Conservation (phyloP, 2,329 filamentous ascomycete species). For the Polytolypa hystricis region DNA sequence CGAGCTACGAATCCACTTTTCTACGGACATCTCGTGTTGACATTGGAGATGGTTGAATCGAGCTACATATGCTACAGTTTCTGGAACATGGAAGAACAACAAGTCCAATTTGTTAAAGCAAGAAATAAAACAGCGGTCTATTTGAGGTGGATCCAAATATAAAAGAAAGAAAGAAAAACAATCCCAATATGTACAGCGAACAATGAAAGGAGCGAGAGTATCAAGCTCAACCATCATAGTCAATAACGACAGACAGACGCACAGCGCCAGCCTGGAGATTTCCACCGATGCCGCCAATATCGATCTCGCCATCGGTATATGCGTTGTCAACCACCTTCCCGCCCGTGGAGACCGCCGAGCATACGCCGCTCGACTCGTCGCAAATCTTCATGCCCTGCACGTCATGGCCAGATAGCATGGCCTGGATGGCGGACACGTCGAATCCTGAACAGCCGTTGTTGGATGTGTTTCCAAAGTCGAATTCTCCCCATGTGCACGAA, state of each 20-base stretch:
- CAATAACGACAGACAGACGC: constrained; percentile 6
- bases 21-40: not conserved
- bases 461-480: constrained; percentile 23
- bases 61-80: too few relatives aligned
- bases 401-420: constrained; percentile 19
- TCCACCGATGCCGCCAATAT: constrained; percentile 24
- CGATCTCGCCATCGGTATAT: constrained; percentile 20
- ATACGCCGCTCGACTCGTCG: constrained; percentile 16
- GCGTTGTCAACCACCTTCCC: constrained; percentile 21
- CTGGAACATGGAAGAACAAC: too few relatives aligned
- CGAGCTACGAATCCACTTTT: too few relatives aligned
- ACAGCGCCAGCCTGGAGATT: constrained; percentile 22
- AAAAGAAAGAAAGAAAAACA: not conserved
- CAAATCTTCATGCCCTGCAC: constrained; percentile 30
- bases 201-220: not conserved
- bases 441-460: constrained; percentile 27
- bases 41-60: too few relatives aligned
- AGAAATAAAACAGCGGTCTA: too few relatives aligned
- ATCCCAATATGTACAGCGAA: too few relatives aligned
- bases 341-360: constrained; percentile 21
- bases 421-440: constrained; percentile 30
- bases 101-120: too few relatives aligned
- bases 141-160: not conserved
- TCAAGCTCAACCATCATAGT: constrained; percentile 7
- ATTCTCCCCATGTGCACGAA: constrained; percentile 32